Percentiles rank a stretch among this genome's conserved stretches.
Conservation (phyloP, 202 grass and related monocot species). For the Eragrostis tef region DNA sequence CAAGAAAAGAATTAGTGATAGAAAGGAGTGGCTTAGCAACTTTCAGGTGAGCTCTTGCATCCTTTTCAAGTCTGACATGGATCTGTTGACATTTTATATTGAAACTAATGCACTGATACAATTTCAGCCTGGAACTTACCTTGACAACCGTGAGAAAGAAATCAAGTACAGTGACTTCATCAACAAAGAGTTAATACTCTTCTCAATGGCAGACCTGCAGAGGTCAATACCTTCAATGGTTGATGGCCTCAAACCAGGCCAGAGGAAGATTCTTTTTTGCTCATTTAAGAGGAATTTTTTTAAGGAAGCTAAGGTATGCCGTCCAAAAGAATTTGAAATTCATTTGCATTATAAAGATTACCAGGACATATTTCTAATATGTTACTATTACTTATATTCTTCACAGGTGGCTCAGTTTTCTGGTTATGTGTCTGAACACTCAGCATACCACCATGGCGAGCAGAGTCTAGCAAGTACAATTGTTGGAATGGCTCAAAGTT, state of each 20-base stretch:
- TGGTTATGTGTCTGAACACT: conserved; percentile 91
- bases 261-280: conserved; percentile 93
- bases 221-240: conserved; percentile 95
- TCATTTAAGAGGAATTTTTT: conserved; percentile 84
- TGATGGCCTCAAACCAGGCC: conserved; percentile 84
- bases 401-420: conserved; percentile 85
- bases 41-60: conserved; percentile 59
- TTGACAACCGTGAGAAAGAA: conserved; percentile 57
- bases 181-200: conserved; percentile 93
- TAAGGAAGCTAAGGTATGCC: conserved; percentile 74
- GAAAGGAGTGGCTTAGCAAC: conserved; percentile 83
- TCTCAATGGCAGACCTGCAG: conserved; percentile 90
- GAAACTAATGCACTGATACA: neutral
- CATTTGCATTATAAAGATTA: no score
- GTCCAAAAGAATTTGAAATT: neutral
- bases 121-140: conserved; percentile 74
- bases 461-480: conserved; percentile 81
- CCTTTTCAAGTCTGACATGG: neutral
- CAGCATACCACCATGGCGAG: conserved; percentile 91
- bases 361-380: neutral
- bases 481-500: conserved; percentile 91
- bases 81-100: conserved; percentile 19
- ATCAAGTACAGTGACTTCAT: conserved; percentile 96
- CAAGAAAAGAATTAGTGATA: conserved; percentile 78
- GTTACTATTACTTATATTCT: neutral